Base-by-base conservation (phyloP, 2,329 filamentous ascomycete genomes). In the Fonsecaea nubica region DNA sequence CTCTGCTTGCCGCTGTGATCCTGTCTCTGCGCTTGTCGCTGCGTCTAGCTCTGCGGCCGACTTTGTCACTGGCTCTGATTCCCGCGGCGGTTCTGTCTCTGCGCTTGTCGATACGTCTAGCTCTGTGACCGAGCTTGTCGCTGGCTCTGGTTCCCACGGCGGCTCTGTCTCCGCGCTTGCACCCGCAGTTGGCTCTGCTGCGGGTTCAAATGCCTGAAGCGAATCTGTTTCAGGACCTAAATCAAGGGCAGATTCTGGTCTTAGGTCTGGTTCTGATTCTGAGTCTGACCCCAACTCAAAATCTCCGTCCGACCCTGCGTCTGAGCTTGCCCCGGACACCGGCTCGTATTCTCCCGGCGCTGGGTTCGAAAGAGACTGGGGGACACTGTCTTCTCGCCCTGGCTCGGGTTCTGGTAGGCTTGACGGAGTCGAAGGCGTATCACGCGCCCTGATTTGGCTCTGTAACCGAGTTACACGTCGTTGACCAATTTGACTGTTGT, bases 371-470 rank as follows among this genome's bases (percentile, higher is more conserved):
- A 42, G 40, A 42, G 7, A 5, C 40, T n/a, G 40, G 15, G 35
- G 7, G 36, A 25, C 36, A 9, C 5, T 21, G 12, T 42, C 18
- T 25, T 13, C 48, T 25, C 21, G 48, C 21, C 7, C 18, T 38
- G 30, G 3, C 38, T 50, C 52, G 6, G 58, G 55, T 21, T 18
- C 36, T 10, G 48, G 5, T 21, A 66, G 62, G 33, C 58, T 65
- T 3, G 69, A 71, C n/a, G 71, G 68, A 38, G 66, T 60, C 38
- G 57, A 40, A 25, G 69, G 60, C 13, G 36, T 48, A 32, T 55
- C 57, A 45, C 21, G 58, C 4, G 35, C 50, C 54, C 13, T 56
- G 57, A 21, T 25, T 40, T 52, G 35, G 33, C 32, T 58, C 21
- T 48, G 40, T 62, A 40, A n/a, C 48, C 64, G 63, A 18, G 61